These are phyloP conservation scores for Metschnikowia peoriensis DNA, from an alignment of 805 yeast genomes.

Conservation along the genomic window DNA sequence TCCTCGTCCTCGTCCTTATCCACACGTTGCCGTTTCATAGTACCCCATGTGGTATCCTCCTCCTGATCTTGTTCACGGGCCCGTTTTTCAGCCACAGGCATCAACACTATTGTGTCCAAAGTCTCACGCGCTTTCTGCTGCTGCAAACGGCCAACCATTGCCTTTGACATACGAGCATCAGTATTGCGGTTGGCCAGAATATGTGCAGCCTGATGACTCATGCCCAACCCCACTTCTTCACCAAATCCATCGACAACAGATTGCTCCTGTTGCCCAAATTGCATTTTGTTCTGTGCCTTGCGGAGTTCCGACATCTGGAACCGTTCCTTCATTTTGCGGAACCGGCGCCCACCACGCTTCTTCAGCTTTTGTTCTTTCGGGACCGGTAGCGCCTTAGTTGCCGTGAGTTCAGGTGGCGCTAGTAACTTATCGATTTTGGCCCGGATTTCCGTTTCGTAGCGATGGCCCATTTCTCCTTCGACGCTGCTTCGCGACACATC, in stretches of 20 bases:
- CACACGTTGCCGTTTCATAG: conserved; percentile 1
- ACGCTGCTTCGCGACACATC: conserved; percentile 50
- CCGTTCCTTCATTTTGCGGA: conserved; percentile 77
- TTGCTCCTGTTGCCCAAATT: conserved; percentile 73
- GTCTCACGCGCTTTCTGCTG: conserved; percentile 16
- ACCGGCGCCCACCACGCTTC: conserved; percentile 81
- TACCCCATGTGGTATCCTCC: conserved; percentile 3
- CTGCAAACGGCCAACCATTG: conserved; percentile 51
- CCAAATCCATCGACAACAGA: conserved; percentile 64
- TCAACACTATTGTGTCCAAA: conserved; percentile 14
- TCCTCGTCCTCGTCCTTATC: not conserved
- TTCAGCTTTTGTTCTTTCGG: conserved; percentile 77
- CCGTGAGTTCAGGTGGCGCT: conserved; percentile 69
- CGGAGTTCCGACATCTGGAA: conserved; percentile 78
- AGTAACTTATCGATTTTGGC: conserved; percentile 66
- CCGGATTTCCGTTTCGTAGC: conserved; percentile 59
- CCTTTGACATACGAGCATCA: conserved; percentile 59
- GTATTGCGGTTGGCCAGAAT: conserved; percentile 45
- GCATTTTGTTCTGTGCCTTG: conserved; percentile 80
- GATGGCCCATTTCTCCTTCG: conserved; percentile 55
- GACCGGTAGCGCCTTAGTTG: conserved; percentile 62
- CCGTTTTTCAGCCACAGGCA: conserved; percentile 7
- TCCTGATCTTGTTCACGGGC: not conserved
- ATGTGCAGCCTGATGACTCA: conserved; percentile 45
- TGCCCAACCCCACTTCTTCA: conserved; percentile 80